Conservation (phyloP, 2,329 filamentous ascomycete species). For the Rachicladosporium sp. region DNA sequence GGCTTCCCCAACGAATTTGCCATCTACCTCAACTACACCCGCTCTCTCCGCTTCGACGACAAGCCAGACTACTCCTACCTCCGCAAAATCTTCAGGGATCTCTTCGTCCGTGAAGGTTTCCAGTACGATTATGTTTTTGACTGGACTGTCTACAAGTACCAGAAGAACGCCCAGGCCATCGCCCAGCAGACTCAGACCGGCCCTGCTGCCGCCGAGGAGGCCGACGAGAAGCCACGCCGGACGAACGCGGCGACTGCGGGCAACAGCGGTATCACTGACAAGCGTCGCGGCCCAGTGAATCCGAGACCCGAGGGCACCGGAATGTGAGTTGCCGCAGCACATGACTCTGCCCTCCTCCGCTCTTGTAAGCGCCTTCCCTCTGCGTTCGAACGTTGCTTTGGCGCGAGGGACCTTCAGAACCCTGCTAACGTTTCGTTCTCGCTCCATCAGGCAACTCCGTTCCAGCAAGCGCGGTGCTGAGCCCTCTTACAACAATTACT, state of each 20-base stretch:
- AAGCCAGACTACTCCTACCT: constrained; percentile 99
- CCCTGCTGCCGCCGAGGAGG: constrained; percentile 48
- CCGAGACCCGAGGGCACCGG: constrained; percentile 77
- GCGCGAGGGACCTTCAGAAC: constrained; percentile 49
- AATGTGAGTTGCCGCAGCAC: constrained; percentile 76
- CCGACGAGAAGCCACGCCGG: constrained; percentile 60
- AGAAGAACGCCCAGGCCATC: constrained; percentile 96
- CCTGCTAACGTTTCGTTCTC: constrained; percentile 30
- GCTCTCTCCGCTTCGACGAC: constrained; percentile 96
- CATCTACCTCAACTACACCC: constrained; percentile 99
- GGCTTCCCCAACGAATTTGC: constrained; percentile 99
- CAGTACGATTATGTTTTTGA: constrained; percentile 99
- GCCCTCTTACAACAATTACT: constrained; percentile 36
- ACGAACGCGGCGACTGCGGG: constrained; percentile 54
- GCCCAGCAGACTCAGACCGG: constrained; percentile 62
- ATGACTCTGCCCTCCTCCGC: constrained; percentile 22
- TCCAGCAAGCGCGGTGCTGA: constrained; percentile 39
- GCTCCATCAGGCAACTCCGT: constrained; percentile 37
- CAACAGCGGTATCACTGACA: constrained; percentile 49
- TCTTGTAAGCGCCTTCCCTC: constrained; percentile 77
- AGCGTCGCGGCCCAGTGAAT: constrained; percentile 62
- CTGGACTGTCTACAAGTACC: constrained; percentile 99
- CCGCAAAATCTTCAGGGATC: constrained; percentile 98
- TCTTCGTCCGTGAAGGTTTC: constrained; percentile 97
- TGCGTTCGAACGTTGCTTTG: constrained; percentile 65